Conservation (phyloP, 2,329 filamentous ascomycete species). For the Fusarium praegraminearum region DNA sequence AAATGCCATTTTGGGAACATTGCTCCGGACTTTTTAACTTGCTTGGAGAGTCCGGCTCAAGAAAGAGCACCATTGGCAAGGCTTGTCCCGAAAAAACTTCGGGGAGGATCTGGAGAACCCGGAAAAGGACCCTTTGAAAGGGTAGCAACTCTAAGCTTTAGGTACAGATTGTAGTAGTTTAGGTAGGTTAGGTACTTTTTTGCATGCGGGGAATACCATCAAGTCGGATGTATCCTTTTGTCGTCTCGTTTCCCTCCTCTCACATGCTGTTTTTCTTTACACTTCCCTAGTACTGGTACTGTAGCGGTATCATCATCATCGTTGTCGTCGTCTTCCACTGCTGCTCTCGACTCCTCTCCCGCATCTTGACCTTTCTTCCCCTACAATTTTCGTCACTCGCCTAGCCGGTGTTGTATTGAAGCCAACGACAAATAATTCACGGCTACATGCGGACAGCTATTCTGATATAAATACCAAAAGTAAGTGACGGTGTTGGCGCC, state of each 20-base stretch:
- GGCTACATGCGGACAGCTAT: background rate
- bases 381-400: background rate
- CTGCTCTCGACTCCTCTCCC: constrained; percentile 22
- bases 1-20: constrained; percentile 39
- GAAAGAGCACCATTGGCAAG: constrained; percentile 20
- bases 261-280: constrained; percentile 42
- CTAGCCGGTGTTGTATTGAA: background rate
- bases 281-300: constrained; percentile 11
- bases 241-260: constrained; percentile 15
- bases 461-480: constrained; percentile 16
- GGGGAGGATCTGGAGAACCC: constrained; percentile 39
- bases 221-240: constrained; percentile 35
- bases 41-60: background rate
- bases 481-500: constrained; percentile 27
- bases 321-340: background rate
- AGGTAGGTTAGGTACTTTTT: constrained; percentile 43
- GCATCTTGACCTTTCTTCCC: constrained; percentile 20
- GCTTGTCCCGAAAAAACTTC: constrained; percentile 36
- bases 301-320: constrained; percentile 8
- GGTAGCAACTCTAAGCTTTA: background rate
- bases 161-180: background rate
- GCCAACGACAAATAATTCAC: constrained; percentile 14
- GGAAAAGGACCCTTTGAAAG: constrained; percentile 9
- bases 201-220: constrained; percentile 22
- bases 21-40: constrained; percentile 24